Evolutionary conservation across 164 flowering plant species (phyloP), one percentile per base, ranked within the genome.

Genomic region (Annona squamosa): DNA sequence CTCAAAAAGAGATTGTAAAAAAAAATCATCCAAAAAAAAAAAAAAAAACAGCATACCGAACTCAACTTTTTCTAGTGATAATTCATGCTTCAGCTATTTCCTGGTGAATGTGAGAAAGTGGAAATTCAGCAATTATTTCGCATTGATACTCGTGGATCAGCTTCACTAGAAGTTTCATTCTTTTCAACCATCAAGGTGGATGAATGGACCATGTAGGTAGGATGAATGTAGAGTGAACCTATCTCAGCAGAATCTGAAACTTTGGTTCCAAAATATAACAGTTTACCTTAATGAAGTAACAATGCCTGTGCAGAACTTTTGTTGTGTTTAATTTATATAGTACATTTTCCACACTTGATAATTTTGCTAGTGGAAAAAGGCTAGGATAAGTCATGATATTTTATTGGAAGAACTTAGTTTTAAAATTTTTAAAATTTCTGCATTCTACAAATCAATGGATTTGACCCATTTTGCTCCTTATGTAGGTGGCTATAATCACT

Each of bases 401-500:
- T 52, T 16, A 52, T 52, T 10, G 13, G 13, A 52, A 63, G 41
- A 6, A n/a, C 65, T 63, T 63, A n/a, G 65, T 63, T 63, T 17
- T 19, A 2, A 56, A 56, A n/a, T 63, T n/a, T 19, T 63, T 26
- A 26, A 26, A 0, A 5, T 19, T 63, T n/a, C 59, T 44, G 1
- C 46, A 68, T 17, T 48, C 59, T 63, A 46, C 57, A 70, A 70
- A 67, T 46, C 44, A 5, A 71, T 57, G 52, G 42, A 43, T 12
- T 19, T 52, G 59, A 52, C 59, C 9, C 9, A 52, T 52, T 5
- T 52, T 16, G 52, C 65, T 56, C 44, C 41, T 65, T 76, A 12
- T 84, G 75, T 87, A 96, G 99, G 98, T 96, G 75, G 89, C 92
- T 48, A 87, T 95, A 63, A 64, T 95, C 57, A 91, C 99, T 74